A percentile compares a stretch with the other conserved stretches of the same genome.
Evolutionary conservation across 75 land plant species (phyloP).

Genomic region (Picea glauca): DNA sequence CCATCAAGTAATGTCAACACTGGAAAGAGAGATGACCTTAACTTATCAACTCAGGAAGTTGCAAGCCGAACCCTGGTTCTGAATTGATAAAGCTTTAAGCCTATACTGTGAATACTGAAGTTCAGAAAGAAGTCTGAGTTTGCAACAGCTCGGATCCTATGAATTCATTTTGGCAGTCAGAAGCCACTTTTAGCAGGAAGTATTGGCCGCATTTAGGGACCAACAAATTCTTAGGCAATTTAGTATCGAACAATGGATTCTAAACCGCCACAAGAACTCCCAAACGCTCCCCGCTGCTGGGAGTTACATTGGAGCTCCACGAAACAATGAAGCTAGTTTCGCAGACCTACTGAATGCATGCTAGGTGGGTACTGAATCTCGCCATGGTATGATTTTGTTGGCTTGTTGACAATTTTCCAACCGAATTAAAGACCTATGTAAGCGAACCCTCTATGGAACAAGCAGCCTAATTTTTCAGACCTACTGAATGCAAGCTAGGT

Average conservation of each 20-base stretch:
- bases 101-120: background rate
- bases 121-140: no score
- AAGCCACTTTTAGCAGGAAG: no score
- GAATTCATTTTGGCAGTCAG: no score
- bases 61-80: background rate
- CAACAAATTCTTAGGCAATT: no score
- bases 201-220: no score
- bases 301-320: background rate
- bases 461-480: background rate
- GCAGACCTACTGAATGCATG: background rate
- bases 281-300: no score
- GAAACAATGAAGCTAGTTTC: background rate
- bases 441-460: background rate
- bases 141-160: no score
- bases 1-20: background rate
- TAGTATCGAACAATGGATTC: no score
- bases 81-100: background rate
- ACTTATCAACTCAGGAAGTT: background rate
- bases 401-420: no score
- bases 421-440: background rate
- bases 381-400: background rate
- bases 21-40: background rate
- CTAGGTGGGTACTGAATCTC: background rate
- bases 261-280: no score
- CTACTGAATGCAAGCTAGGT: background rate